These are phyloP conservation scores for Pyrenophora teres DNA, from an alignment of 2,329 filamentous ascomycete species.

Conservation along the genomic window DNA sequence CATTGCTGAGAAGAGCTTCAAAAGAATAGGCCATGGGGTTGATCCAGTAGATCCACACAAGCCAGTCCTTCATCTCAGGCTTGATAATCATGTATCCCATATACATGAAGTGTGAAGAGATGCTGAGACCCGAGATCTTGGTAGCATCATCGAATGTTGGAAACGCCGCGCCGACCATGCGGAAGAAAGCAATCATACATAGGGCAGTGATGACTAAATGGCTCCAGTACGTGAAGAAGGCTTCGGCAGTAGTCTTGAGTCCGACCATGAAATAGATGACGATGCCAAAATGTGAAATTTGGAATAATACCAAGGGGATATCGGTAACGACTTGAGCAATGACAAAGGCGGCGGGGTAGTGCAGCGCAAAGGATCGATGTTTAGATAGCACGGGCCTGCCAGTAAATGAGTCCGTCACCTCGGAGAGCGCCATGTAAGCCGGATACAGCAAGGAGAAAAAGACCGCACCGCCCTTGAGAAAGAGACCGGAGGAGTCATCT, in stretches of 20 bases:
- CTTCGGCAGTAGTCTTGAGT: conserved; percentile 68
- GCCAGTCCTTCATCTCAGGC: conserved; percentile 73
- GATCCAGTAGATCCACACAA: conserved; percentile 79
- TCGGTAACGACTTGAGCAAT: conserved; percentile 68
- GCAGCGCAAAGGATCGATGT: conserved; percentile 79
- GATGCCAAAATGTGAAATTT: conserved; percentile 62
- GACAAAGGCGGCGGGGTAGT: conserved; percentile 79
- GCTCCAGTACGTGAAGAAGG: conserved; percentile 82
- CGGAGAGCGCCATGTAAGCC: conserved; percentile 65
- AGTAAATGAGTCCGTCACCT: conserved; percentile 63
- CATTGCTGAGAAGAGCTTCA: conserved; percentile 76
- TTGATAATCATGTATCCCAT: conserved; percentile 61
- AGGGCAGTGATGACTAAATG: conserved; percentile 56
- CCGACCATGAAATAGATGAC: conserved; percentile 83
- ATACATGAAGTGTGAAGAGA: conserved; percentile 61
- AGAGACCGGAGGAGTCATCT: conserved; percentile 62
- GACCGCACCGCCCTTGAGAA: conserved; percentile 65
- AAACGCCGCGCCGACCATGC: conserved; percentile 72
- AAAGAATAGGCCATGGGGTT: conserved; percentile 78
- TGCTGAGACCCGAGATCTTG: conserved; percentile 56
- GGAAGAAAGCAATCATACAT: conserved; percentile 78
- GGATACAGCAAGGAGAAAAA: conserved; percentile 69
- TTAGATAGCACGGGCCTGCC: conserved; percentile 83
- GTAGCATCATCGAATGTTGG: conserved; percentile 60
- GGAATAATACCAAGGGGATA: conserved; percentile 60